Percentiles rank a stretch among this genome's conserved stretches.
phyloP scores from a whole-genome alignment of 2,329 filamentous ascomycete species.

The Chaetomiaceae sp. region DNA sequence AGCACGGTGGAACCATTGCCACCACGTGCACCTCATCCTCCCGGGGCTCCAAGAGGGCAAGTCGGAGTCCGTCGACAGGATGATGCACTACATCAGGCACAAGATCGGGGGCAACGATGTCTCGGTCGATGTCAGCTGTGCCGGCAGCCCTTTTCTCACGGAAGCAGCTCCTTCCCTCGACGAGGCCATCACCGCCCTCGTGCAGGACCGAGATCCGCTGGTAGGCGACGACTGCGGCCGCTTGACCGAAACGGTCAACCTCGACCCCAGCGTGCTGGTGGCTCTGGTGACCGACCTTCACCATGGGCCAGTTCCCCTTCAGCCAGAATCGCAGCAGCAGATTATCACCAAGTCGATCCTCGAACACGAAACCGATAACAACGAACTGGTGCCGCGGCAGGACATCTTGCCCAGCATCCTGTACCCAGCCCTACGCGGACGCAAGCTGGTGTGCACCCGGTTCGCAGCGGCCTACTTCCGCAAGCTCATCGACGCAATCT shows the following conservation, averaged over 20 bases:
- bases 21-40: constrained; percentile 28
- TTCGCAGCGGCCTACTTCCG: constrained; percentile 63
- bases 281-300: constrained; percentile 71
- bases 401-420: constrained; percentile 46
- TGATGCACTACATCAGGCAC: constrained; percentile 26
- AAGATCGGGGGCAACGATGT: constrained; percentile 24
- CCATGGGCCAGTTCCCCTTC: constrained; percentile 41
- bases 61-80: constrained; percentile 26
- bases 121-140: constrained; percentile 26
- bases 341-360: constrained; percentile 56
- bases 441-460: constrained; percentile 59
- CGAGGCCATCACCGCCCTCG: constrained; percentile 24
- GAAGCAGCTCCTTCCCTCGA: constrained; percentile 21
- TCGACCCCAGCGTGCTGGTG: constrained; percentile 67
- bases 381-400: constrained; percentile 33
- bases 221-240: constrained; percentile 24
- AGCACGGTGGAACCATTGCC: constrained; percentile 29
- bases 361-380: constrained; percentile 54
- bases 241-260: constrained; percentile 44
- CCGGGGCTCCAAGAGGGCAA: constrained; percentile 28
- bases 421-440: constrained; percentile 56
- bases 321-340: constrained; percentile 48
- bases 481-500: constrained; percentile 62
- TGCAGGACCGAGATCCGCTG: constrained; percentile 21
- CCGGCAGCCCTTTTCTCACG: constrained; percentile 25